Evolutionary conservation across 2,329 filamentous ascomycete genomes (phyloP), one percentile per base, ranked within the genome.

Genomic region (Ophidiomyces ophidiicola): DNA sequence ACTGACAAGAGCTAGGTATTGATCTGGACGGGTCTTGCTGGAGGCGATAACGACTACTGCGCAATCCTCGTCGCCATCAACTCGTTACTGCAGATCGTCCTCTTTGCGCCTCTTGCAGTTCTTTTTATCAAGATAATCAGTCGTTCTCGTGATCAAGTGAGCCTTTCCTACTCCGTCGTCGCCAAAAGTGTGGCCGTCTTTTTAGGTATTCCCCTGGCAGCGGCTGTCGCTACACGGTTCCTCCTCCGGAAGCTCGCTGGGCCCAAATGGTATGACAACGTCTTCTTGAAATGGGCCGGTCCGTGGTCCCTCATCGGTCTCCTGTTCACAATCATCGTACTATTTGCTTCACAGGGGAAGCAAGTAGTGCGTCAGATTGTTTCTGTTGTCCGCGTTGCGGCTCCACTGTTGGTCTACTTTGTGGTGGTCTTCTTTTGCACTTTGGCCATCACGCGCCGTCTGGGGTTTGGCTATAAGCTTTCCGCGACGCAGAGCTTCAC

Each of bases 131-230:
- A 71, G 26, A 61, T 88, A 32, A 80, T 92, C 50, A 72, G 76
- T 48, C 58, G 63, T 12, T 57, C 60, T 11, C 51, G 62, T 4
- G 60, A 66, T 30, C 59, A 50, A 46, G 56, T 66, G 12, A 46
- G 48, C 1, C 61, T 76, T 11, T 57, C 69, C 0, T 92, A 90
- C 58, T 58, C 68, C 0, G 69, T 71, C 0, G 82, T 86, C 1
- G 84, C 87, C 7, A 79, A 76, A 32, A 86, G 80, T 43, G 85
- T 94, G 0, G 85, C 74, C 0, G 81, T 85, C 1, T 94, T 93
- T 53, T 69, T 94, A 1, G 85, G 82, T 0, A 87, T 94, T 14
- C 86, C 86, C 0, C 70, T 94, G 0, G 83, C 68, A 1, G 83
- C 82, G 0, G 85, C 86, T 0, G 68, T 92, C 20, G n/a, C 86